Conservation (phyloP, 2,329 filamentous ascomycete species). For the Trematosphaeria pertusa region DNA sequence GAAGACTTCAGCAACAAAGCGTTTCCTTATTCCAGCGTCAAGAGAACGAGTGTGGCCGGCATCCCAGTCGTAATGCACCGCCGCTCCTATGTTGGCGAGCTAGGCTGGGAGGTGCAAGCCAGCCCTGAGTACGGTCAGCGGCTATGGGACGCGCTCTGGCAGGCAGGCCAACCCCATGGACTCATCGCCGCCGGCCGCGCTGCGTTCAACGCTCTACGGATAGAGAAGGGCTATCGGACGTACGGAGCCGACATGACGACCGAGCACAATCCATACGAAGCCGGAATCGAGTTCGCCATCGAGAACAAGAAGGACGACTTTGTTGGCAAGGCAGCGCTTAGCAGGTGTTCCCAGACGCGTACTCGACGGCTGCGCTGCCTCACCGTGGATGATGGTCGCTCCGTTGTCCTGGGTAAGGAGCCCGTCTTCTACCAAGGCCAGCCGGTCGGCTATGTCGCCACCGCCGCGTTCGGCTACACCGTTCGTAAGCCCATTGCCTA, state of each 20-base stretch:
- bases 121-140: slow-evolving; percentile 64
- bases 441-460: slow-evolving; percentile 65
- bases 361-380: slow-evolving; percentile 56
- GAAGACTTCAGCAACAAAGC: slow-evolving; percentile 57
- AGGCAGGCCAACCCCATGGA: slow-evolving; percentile 62
- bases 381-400: slow-evolving; percentile 62
- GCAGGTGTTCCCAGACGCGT: slow-evolving; percentile 47
- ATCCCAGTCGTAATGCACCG: slow-evolving; percentile 64
- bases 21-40: slow-evolving; percentile 60
- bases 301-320: slow-evolving; percentile 57
- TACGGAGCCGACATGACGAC: slow-evolving; percentile 66
- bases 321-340: slow-evolving; percentile 60
- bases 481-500: slow-evolving; percentile 66
- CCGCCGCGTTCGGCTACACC: slow-evolving; percentile 66
- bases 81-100: slow-evolving; percentile 67
- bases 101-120: slow-evolving; percentile 68
- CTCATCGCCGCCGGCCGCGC: slow-evolving; percentile 65
- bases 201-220: slow-evolving; percentile 64
- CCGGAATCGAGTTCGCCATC: slow-evolving; percentile 61
- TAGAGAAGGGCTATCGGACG: slow-evolving; percentile 66
- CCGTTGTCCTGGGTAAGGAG: slow-evolving; percentile 67
- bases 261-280: slow-evolving; percentile 67
- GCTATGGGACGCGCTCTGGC: slow-evolving; percentile 66
- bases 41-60: slow-evolving; percentile 58
- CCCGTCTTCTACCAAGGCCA: slow-evolving; percentile 61